These are phyloP conservation scores for Citrus sp. DNA, from an alignment of 345 rosid genomes.

Conservation along the genomic window DNA sequence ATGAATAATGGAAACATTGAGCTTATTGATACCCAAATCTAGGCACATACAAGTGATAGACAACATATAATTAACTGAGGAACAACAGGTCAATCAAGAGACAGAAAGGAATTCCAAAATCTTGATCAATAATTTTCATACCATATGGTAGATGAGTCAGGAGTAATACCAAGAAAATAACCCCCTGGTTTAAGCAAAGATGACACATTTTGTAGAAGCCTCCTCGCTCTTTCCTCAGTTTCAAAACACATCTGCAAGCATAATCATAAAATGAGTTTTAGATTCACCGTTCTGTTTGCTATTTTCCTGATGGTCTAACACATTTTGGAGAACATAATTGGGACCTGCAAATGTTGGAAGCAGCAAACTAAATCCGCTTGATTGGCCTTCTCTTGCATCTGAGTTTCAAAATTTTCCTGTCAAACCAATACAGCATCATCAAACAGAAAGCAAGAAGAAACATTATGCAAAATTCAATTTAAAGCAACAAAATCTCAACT, in stretches of 20 bases:
- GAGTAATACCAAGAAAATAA: conserved; percentile 91
- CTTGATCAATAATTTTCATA: conserved; percentile 36
- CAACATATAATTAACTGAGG: not conserved
- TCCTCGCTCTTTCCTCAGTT: conserved; percentile 89
- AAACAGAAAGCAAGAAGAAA: not conserved
- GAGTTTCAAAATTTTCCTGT: conserved; percentile 61
- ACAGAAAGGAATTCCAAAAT: not conserved
- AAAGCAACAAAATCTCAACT: not conserved
- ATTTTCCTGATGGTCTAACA: not conserved
- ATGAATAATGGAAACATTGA: not conserved
- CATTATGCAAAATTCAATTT: not conserved
- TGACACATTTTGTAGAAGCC: conserved; percentile 75
- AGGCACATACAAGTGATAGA: not conserved
- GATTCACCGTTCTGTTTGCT: conserved; percentile 2
- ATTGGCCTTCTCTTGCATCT: conserved; percentile 56
- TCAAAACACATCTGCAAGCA: conserved; percentile 75
- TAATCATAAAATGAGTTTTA: not conserved
- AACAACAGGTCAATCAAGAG: not conserved
- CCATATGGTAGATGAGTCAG: conserved; percentile 99
- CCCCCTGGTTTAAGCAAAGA: conserved; percentile 92
- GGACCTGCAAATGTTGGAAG: conserved; percentile 89
- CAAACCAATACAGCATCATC: conserved; percentile 11
- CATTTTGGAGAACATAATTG: not conserved
- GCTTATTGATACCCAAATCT: not conserved
- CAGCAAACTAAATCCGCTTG: conserved; percentile 88